Conservation (phyloP, 2,329 filamentous ascomycete species). For the Colletotrichum simmondsii region DNA sequence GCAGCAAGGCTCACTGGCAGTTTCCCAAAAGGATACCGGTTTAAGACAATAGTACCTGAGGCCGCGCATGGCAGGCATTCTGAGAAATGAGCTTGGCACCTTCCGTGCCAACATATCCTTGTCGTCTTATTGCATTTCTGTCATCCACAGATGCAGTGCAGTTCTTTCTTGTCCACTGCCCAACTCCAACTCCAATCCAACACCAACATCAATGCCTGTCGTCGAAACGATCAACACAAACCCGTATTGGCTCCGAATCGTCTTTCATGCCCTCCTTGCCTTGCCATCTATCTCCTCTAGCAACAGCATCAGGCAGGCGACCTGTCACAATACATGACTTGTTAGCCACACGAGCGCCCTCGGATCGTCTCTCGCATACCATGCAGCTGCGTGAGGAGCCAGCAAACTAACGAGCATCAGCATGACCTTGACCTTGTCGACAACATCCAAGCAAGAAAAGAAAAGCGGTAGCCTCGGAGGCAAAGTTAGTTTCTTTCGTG, state of each 20-base stretch:
- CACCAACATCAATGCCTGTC: background rate
- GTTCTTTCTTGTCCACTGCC: background rate
- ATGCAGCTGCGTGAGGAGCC: background rate
- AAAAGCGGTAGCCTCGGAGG: background rate
- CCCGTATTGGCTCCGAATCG: background rate
- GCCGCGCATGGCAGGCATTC: background rate
- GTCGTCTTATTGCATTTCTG: constrained; percentile 2
- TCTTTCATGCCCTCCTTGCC: background rate
- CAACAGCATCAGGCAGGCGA: constrained; percentile 1
- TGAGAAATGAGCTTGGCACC: background rate
- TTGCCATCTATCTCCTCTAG: background rate
- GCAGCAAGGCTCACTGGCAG: background rate
- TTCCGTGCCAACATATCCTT: constrained; percentile 16
- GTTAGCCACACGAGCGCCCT: background rate
- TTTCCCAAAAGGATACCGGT: background rate
- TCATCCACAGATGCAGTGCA: background rate
- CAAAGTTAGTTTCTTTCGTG: background rate
- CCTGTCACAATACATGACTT: constrained; percentile 18
- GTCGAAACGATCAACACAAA: background rate
- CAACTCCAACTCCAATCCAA: background rate
- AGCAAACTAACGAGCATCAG: background rate
- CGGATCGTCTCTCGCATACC: background rate
- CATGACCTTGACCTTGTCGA: background rate
- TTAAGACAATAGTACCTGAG: background rate
- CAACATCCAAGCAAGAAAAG: background rate